Percentiles rank a stretch among this genome's conserved stretches.
Conservation (phyloP, 495 filamentous ascomycete genomes). For the Neurospora africana region DNA sequence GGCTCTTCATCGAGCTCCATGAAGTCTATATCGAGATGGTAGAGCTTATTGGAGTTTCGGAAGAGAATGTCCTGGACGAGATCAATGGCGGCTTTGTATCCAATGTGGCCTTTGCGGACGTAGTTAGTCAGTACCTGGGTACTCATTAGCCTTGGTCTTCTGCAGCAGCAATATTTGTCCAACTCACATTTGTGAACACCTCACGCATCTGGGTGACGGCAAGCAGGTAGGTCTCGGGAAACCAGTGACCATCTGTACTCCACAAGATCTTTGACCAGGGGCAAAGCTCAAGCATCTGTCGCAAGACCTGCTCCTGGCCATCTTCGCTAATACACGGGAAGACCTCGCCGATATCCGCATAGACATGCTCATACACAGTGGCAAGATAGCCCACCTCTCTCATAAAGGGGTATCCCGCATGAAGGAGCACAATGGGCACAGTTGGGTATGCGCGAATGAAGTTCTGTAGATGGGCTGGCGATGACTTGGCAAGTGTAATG, state of each 20-base stretch:
- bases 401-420: conserved; percentile 78
- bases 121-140: conserved; percentile 51
- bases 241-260: conserved; percentile 77
- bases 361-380: conserved; percentile 69
- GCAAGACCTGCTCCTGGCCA: conserved; percentile 63
- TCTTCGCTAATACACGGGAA: conserved; percentile 75
- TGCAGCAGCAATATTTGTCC: neutral
- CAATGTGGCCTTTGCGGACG: conserved; percentile 47
- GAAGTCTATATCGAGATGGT: conserved; percentile 43
- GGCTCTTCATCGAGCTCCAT: conserved; percentile 19
- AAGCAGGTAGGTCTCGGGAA: conserved; percentile 74
- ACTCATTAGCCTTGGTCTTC: neutral
- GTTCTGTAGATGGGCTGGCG: conserved; percentile 65
- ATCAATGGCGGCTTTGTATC: conserved; percentile 43
- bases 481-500: conserved; percentile 56
- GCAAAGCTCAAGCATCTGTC: conserved; percentile 65
- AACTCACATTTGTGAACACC: conserved; percentile 50
- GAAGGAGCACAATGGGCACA: conserved; percentile 69
- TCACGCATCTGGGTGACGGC: conserved; percentile 71
- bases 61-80: conserved; percentile 54
- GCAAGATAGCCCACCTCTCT: conserved; percentile 76
- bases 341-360: conserved; percentile 77
- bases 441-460: conserved; percentile 59
- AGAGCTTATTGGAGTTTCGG: conserved; percentile 59
- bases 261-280: conserved; percentile 71